These are phyloP conservation scores for Pythium brachiatum DNA, from an alignment of 352 stramenopile genomes.

Conservation along the genomic window DNA sequence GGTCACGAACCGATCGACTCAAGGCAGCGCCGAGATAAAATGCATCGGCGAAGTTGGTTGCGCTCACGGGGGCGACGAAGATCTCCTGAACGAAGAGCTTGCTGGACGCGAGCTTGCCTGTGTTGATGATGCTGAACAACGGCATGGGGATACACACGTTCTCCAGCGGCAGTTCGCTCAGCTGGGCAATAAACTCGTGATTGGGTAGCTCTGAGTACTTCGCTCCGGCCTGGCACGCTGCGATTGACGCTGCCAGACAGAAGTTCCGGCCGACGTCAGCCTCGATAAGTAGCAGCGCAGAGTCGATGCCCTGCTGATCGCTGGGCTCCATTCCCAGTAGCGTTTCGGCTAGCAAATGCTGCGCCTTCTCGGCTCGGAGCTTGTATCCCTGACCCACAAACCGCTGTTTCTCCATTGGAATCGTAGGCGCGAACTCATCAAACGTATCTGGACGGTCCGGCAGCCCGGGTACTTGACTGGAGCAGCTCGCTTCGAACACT, in stretches of 20 bases:
- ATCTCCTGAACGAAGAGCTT: slow-evolving; percentile 72
- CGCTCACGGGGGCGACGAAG: slow-evolving; percentile 48
- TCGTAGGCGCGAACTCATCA: slow-evolving; percentile 27
- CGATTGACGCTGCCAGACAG: slow-evolving; percentile 57
- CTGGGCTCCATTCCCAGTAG: slow-evolving; percentile 42
- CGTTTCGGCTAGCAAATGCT: slow-evolving; percentile 38
- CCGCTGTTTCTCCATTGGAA: slow-evolving; percentile 37
- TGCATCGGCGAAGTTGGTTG: slow-evolving; percentile 55
- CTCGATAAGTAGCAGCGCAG: slow-evolving; percentile 36
- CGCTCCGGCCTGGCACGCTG: slow-evolving; percentile 58
- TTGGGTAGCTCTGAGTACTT: slow-evolving; percentile 55
- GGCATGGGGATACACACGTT: slow-evolving; percentile 63
- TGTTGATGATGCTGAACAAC: slow-evolving; percentile 71
- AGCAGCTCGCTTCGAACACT: slow-evolving; percentile 54
- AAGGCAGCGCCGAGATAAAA: slow-evolving; percentile 58
- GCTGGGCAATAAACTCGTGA: slow-evolving; percentile 47
- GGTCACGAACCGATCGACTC: slow-evolving; percentile 31
- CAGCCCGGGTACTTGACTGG: slow-evolving; percentile 32
- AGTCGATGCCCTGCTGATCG: slow-evolving; percentile 46
- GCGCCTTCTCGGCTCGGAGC: slow-evolving; percentile 31
- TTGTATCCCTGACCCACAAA: slow-evolving; percentile 39
- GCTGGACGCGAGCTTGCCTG: slow-evolving; percentile 56
- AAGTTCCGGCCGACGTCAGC: slow-evolving; percentile 50
- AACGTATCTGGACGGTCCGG: slow-evolving; percentile 32
- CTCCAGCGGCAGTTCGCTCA: slow-evolving; percentile 45